Conservation (phyloP, 495 filamentous ascomycete genomes). For the Echria macrotheca region DNA sequence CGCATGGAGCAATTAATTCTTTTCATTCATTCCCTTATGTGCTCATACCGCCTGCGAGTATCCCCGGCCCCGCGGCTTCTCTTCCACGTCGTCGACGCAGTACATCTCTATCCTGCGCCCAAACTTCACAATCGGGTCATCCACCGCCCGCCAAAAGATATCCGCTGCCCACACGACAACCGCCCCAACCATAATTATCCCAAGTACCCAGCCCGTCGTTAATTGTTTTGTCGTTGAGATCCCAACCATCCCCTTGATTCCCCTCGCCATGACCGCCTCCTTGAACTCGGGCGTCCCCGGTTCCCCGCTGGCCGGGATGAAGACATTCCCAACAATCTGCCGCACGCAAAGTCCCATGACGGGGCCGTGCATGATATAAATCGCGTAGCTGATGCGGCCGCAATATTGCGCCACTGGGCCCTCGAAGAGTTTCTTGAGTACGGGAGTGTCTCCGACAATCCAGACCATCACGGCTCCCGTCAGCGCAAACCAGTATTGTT, state of each 20-base stretch:
- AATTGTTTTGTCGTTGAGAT: constrained; percentile 45
- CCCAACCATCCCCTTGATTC: constrained; percentile 50
- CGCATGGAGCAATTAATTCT: too few species aligned
- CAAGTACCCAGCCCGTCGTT: constrained; percentile 46
- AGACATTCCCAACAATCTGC: constrained; percentile 33
- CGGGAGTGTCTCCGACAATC: constrained; percentile 46
- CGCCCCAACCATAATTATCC: constrained; percentile 45
- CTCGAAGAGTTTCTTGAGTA: constrained; percentile 50
- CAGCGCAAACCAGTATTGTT: constrained; percentile 52
- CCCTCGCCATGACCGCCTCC: constrained; percentile 18
- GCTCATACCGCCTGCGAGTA: constrained; percentile 24
- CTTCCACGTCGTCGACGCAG: constrained; percentile 25
- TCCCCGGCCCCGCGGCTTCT: constrained; percentile 17
- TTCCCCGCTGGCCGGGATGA: constrained; percentile 17
- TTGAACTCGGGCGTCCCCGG: constrained; percentile 23
- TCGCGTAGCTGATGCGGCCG: constrained; percentile 55
- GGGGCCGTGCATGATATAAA: constrained; percentile 58
- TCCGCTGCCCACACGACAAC: constrained; percentile 54
- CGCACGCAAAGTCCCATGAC: constrained; percentile 48
- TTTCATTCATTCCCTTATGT: too few species aligned
- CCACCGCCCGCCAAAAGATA: constrained; percentile 54
- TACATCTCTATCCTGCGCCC: constrained; percentile 48
- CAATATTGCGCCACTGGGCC: constrained; percentile 55
- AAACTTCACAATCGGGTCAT: constrained; percentile 52
- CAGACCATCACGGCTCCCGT: constrained; percentile 52